phyloP scores from a whole-genome alignment of 768 basidiomycete species.

The Suillus cothurnatus region DNA sequence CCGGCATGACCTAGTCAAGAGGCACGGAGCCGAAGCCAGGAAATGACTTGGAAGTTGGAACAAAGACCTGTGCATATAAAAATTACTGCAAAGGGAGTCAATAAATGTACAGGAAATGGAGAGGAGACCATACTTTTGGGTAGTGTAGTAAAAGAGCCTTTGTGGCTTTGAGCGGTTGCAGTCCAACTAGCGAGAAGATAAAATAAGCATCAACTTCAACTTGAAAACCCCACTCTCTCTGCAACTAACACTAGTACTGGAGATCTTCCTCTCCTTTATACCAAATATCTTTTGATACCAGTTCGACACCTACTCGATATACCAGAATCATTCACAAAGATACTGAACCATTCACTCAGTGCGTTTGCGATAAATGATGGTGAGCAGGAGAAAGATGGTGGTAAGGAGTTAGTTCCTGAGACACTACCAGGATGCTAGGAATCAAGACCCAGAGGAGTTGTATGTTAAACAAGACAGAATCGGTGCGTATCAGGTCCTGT shows the following conservation, averaged over 20 bases:
- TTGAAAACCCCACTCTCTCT: not conserved
- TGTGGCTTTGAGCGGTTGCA: slow-evolving; percentile 8
- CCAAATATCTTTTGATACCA: slow-evolving; percentile 3
- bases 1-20: not conserved
- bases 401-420: slow-evolving; percentile 18
- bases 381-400: slow-evolving; percentile 8
- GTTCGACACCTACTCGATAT: slow-evolving; percentile 1
- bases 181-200: slow-evolving; percentile 8
- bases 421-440: slow-evolving; percentile 55
- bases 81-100: not conserved
- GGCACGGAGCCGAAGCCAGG: not conserved
- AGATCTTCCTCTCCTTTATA: not conserved
- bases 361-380: slow-evolving; percentile 9
- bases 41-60: not conserved
- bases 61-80: not conserved
- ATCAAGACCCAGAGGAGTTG: slow-evolving; percentile 93
- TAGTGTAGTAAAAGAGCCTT: slow-evolving; percentile 8
- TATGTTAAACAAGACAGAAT: slow-evolving; percentile 98
- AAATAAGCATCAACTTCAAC: slow-evolving; percentile 9
- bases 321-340: slow-evolving; percentile 1
- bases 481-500: slow-evolving; percentile 51
- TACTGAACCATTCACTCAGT: not conserved
- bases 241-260: slow-evolving; percentile 1
- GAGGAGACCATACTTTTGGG: not conserved
- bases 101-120: not conserved